Evolutionary conservation across 2,329 filamentous ascomycete species (phyloP).

Genomic region (Zalaria obscura): DNA sequence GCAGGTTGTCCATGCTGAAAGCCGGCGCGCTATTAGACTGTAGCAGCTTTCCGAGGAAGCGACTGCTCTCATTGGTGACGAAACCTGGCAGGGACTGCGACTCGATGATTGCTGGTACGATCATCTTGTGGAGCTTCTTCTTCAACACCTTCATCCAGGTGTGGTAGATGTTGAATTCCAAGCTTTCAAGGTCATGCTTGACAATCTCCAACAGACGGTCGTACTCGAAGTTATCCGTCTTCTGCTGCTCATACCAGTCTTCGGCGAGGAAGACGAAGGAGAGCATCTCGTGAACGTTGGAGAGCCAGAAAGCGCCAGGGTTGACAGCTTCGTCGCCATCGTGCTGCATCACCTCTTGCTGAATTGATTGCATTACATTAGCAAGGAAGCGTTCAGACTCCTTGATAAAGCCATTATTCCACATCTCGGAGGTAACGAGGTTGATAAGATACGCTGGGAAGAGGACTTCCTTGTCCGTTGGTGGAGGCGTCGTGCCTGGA

Average conservation of each 20-base stretch:
- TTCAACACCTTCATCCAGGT: conserved; percentile 99
- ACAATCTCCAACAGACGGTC: conserved; percentile 95
- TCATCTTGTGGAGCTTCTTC: conserved; percentile 99
- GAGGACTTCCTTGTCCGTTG: conserved; percentile 94
- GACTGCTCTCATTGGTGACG: conserved; percentile 95
- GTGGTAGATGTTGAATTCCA: conserved; percentile 99
- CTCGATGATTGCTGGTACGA: conserved; percentile 97
- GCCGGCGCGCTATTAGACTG: conserved; percentile 80
- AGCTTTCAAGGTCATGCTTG: conserved; percentile 93
- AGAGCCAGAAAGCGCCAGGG: conserved; percentile 95
- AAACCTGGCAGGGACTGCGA: conserved; percentile 96
- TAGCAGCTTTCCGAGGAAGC: conserved; percentile 93
- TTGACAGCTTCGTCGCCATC: conserved; percentile 96
- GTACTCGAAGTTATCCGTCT: conserved; percentile 98
- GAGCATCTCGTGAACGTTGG: conserved; percentile 98
- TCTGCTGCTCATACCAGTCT: conserved; percentile 98
- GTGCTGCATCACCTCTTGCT: conserved; percentile 98
- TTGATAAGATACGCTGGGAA: conserved; percentile 99
- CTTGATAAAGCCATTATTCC: conserved; percentile 99
- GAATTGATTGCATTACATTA: conserved; percentile 99
- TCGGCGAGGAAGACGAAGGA: conserved; percentile 98
- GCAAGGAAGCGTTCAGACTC: conserved; percentile 97
- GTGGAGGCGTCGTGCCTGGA: conserved; percentile 72
- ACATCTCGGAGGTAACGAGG: conserved; percentile 98
- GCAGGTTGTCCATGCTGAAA: conserved; percentile 98